Evolutionary conservation across 2,329 filamentous ascomycete genomes (phyloP).

Genomic region (Furcasterigmium sp.): DNA sequence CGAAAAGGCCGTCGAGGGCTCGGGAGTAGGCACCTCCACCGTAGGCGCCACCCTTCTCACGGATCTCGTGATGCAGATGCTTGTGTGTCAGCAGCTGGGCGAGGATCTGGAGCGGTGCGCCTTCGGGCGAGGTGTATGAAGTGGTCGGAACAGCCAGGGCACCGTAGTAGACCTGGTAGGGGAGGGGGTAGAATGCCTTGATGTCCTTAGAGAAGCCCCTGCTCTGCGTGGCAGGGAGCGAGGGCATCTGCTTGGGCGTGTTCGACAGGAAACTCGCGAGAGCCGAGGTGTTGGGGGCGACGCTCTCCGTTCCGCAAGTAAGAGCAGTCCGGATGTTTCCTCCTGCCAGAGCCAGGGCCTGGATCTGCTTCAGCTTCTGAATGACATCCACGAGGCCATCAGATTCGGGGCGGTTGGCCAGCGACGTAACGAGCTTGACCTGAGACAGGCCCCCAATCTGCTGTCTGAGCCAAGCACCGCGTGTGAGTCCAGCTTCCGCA

Average conservation of each 20-base stretch:
- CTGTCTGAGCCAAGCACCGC: constrained; percentile 67
- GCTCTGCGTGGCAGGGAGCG: constrained; percentile 25
- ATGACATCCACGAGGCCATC: constrained; percentile 73
- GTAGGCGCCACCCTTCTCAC: constrained; percentile 95
- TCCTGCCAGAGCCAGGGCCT: constrained; percentile 68
- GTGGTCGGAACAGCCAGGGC: constrained; percentile 76
- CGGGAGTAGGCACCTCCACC: constrained; percentile 84
- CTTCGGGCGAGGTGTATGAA: constrained; percentile 70
- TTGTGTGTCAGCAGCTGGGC: constrained; percentile 93
- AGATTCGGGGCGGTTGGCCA: constrained; percentile 66
- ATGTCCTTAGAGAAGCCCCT: constrained; percentile 39
- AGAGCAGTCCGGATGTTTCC: constrained; percentile 71
- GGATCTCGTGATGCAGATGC: constrained; percentile 93
- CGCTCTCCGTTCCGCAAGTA: constrained; percentile 76
- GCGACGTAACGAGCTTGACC: constrained; percentile 73
- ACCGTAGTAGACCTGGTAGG: constrained; percentile 96
- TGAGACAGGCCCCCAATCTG: constrained; percentile 89
- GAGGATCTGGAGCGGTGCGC: constrained; percentile 80
- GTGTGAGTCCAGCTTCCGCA: constrained; percentile 74
- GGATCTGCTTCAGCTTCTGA: constrained; percentile 78
- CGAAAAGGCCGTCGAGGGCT: constrained; percentile 78
- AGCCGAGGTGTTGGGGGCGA: constrained; percentile 62
- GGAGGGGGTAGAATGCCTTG: constrained; percentile 87
- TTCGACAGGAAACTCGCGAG: constrained; percentile 65
- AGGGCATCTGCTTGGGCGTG: constrained; percentile 38